Conservation (phyloP, 208 protist species). For the Leishmania lainsoni region DNA sequence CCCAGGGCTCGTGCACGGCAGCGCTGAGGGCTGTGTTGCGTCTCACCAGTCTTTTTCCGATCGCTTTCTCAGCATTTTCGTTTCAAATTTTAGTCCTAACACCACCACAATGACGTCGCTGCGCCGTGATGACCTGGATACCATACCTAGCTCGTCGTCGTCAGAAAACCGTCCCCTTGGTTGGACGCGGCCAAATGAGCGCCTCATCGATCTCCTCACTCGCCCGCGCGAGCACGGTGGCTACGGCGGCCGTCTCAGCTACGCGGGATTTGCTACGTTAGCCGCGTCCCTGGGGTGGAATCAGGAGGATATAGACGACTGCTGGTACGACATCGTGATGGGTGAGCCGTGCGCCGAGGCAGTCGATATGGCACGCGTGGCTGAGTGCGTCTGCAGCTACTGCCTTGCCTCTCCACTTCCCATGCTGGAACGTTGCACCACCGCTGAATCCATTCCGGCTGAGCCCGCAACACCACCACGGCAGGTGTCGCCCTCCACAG, state of each 20-base stretch:
- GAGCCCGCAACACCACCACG: neutral
- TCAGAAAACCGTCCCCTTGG: neutral
- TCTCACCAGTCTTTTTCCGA: neutral
- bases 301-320: constrained; percentile 73
- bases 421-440: constrained; percentile 12
- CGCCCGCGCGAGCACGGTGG: constrained; percentile 43
- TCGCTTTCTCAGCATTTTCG: neutral
- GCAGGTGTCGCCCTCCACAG: neutral
- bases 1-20: neutral
- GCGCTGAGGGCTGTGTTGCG: no score
- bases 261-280: constrained; percentile 48
- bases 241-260: constrained; percentile 60
- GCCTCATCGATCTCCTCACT: constrained; percentile 40
- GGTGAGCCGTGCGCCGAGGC: constrained; percentile 46
- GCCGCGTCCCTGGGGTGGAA: constrained; percentile 49
- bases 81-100: no score
- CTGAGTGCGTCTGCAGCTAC: constrained; percentile 56
- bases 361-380: constrained; percentile 46
- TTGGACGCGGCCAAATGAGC: neutral
- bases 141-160: constrained; percentile 17
- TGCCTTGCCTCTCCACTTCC: constrained; percentile 24
- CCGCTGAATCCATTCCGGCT: neutral
- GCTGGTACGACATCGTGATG: constrained; percentile 79
- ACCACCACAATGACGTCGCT: neutral
- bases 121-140: constrained; percentile 1